Evolutionary conservation across 768 basidiomycete genomes (phyloP).

Genomic region (Lentinula sp.): DNA sequence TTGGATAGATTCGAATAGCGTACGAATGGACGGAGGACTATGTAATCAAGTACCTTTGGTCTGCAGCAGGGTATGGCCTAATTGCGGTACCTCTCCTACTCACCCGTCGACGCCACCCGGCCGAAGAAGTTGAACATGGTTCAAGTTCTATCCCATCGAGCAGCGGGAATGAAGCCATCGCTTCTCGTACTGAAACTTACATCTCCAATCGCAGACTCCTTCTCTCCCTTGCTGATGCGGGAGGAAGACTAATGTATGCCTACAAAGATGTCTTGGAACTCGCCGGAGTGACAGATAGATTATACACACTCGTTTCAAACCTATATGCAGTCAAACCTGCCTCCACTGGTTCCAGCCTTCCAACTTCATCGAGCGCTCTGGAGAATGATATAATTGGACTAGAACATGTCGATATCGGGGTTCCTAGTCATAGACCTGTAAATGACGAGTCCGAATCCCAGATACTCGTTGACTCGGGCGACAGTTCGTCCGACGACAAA

Average conservation of each 20-base stretch:
- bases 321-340: constrained; percentile 65
- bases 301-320: constrained; percentile 77
- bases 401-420: constrained; percentile 61
- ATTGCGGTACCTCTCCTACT: constrained; percentile 89
- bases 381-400: constrained; percentile 50
- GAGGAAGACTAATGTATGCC: constrained; percentile 92
- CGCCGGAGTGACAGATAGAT: constrained; percentile 86
- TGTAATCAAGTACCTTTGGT: constrained; percentile 79
- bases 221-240: constrained; percentile 93
- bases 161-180: not conserved
- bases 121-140: not conserved
- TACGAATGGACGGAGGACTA: constrained; percentile 97
- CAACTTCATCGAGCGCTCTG: constrained; percentile 12
- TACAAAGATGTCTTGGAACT: constrained; percentile 94
- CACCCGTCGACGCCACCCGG: constrained; percentile 43
- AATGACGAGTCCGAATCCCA: not conserved
- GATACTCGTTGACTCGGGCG: constrained; percentile 5
- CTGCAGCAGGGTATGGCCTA: constrained; percentile 83
- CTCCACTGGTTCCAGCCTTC: constrained; percentile 35
- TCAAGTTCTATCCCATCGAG: not conserved
- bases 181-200: constrained; percentile 50
- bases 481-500: constrained; percentile 8
- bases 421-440: constrained; percentile 31
- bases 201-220: constrained; percentile 90
- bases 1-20: constrained; percentile 69